Base-by-base conservation (phyloP, 257 asterid genomes). In the Solanum lignicaule region DNA sequence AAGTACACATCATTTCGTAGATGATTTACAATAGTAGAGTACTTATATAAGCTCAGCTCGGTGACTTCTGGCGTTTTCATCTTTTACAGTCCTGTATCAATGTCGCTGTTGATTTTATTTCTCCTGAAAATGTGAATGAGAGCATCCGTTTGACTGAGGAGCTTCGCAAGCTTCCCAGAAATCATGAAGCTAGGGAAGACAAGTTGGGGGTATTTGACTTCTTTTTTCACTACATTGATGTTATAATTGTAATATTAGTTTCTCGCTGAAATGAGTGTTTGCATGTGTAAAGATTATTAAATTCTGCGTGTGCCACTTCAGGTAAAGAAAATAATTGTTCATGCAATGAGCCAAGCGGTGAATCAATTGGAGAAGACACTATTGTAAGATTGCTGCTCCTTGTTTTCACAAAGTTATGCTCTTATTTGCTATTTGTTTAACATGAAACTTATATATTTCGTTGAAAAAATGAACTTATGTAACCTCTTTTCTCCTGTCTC, bases 21-120 rank as follows among this genome's bases (percentile, higher is more conserved):
- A 41, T 15, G 84, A 41, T 79, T 25, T 25, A 79, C 62, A 25
- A 78, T 25, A 7, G 65, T 25, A 15, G 84, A 15, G 66, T 48
- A 4, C 43, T 48, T 86, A 23, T 48, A 39, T 46, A 46, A n/a
- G 12, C 13, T 86, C 79, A 46, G 83, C 43, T 85, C 20, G 32
- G 55, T 41, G 65, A 31, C 58, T 36, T 74, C 38, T 35, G 62
- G 55, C 3, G 4, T 75, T 18, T 58, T 79, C 75, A n/a, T 25
- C 31, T 62, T 78, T 43, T 21, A 41, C 93, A 92, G 93, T 91
- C 94, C 5, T 92, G 93, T 90, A 92, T 89, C 33, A 91, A 92
- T 36, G 92, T 92, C 1, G 91, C 94, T 7, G 88, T 90, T 73
- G 94, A 90, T 85, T 92, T 92, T 66, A 91, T 91, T 69, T 92